These are phyloP conservation scores for Rhizopus stolonifer DNA, from an alignment of 371 early-diverging fungal genomes.

Conservation along the genomic window DNA sequence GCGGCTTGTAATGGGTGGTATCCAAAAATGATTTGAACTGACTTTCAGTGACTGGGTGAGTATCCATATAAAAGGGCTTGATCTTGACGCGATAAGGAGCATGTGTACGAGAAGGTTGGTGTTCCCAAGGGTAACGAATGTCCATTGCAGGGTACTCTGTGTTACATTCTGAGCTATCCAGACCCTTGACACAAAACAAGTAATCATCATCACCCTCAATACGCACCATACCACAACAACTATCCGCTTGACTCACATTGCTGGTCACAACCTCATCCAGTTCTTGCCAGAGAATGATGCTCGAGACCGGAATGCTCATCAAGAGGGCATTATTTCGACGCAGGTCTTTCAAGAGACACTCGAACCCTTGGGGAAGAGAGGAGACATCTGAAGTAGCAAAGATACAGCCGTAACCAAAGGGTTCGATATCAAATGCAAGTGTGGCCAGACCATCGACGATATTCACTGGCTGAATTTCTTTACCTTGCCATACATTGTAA, in stretches of 20 bases:
- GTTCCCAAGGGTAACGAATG: constrained; percentile 32
- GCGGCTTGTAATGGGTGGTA: constrained; percentile 25
- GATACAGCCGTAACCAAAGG: constrained; percentile 33
- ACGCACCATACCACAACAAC: constrained; percentile 23
- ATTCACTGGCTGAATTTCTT: constrained; percentile 21
- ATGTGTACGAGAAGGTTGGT: constrained; percentile 20
- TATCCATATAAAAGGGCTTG: constrained; percentile 29
- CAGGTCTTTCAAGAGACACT: constrained; percentile 15
- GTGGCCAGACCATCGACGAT: constrained; percentile 35
- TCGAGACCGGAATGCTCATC: constrained; percentile 12
- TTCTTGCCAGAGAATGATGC: constrained; percentile 29
- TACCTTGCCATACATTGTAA: constrained; percentile 34
- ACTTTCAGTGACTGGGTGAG: constrained; percentile 28
- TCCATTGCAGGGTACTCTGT: constrained; percentile 21
- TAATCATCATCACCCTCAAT: constrained; percentile 26
- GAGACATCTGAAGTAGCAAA: constrained; percentile 28
- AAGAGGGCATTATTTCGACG: constrained; percentile 11
- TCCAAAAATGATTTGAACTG: constrained; percentile 31
- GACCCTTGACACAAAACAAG: constrained; percentile 19
- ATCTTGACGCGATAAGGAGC: constrained; percentile 24
- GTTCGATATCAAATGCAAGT: constrained; percentile 31
- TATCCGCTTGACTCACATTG: constrained; percentile 10
- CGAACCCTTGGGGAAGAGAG: constrained; percentile 14
- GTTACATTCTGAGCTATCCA: constrained; percentile 10
- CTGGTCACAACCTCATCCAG: constrained; percentile 16